These are phyloP conservation scores for Russula dissimulans DNA, from an alignment of 768 basidiomycete genomes.

Conservation along the genomic window DNA sequence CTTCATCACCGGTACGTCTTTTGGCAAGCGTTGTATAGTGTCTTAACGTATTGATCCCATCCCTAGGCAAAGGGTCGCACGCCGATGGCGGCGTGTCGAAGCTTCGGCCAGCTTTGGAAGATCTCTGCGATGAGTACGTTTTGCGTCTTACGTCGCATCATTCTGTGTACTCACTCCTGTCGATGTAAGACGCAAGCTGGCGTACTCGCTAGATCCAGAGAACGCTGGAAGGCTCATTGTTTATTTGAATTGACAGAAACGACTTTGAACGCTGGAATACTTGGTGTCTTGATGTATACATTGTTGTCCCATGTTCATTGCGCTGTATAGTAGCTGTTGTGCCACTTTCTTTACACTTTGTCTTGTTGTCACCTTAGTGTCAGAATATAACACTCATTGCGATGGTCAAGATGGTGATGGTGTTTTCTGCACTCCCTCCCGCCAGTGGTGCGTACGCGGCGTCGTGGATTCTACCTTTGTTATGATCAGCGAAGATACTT, in stretches of 20 bases:
- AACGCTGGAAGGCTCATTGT: conserved; percentile 6
- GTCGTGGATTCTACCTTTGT: no score
- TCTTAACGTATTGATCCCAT: neutral
- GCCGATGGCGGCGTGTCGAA: neutral
- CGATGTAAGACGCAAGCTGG: neutral
- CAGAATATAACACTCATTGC: neutral
- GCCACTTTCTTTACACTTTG: neutral
- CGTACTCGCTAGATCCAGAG: neutral
- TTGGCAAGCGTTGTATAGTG: no score
- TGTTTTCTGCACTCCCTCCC: no score
- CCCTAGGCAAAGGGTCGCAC: conserved; percentile 1
- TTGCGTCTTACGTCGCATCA: neutral
- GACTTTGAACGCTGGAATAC: neutral
- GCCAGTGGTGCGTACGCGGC: no score
- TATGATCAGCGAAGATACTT: no score
- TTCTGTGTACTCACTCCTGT: neutral
- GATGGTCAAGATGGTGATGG: no score
- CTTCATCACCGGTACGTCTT: conserved; percentile 10
- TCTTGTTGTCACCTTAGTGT: neutral
- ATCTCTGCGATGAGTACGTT: conserved; percentile 1
- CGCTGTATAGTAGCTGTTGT: neutral
- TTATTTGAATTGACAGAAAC: neutral
- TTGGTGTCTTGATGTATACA: neutral
- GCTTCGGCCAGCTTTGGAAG: conserved; percentile 7
- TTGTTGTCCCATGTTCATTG: neutral